Evolutionary conservation across 208 protist genomes (phyloP), one percentile per base, ranked within the genome.

Genomic region (Crithidia fasciculata): DNA sequence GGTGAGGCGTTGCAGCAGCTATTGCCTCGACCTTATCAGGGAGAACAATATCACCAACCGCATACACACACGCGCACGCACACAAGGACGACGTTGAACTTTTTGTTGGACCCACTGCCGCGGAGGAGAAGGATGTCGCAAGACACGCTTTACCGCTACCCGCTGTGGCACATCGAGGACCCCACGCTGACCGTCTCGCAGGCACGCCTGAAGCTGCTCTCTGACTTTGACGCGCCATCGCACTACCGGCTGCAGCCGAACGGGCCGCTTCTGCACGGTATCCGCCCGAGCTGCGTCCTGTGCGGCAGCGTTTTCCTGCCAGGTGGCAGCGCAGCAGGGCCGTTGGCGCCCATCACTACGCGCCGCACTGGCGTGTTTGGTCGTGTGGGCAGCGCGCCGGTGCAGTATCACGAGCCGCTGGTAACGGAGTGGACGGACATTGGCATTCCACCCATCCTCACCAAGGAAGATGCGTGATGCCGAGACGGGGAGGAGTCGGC

Each of bases 151-250:
- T 95, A 95, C 57, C 67, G 77, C 2, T 86, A 93, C 76, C 76
- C 70, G 2, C 74, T 88, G 55, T 95, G 87, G 87, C 77, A 89
- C 62, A 80, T 91, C n/a, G 87, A 93, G 50, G 86, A 87, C 40
- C 82, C 87, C 0, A 92, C 85, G 3, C 74, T 93, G 41, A 72
- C 80, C 18, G 81, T 89, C 44, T 65, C 77, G 0, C 78, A 85
- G 49, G 84, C 82, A 8, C 85, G 81, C 10, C 74, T 95, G 6
- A 87, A 95, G 69, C 84, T 95, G 4, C 76, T 93, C 40, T 72
- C 87, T 12, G 88, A 93, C 67, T 95, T 95, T 63, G 90, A 90
- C 28, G 67, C 83, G 8, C 88, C 90, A 4, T 81, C 83, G 52
- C 82, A 78, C 41, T 95, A 90, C 62, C 64, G 70, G 10, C 64